Evolutionary conservation across 345 rosid genomes (phyloP).

Genomic region (Acer yangbiense): DNA sequence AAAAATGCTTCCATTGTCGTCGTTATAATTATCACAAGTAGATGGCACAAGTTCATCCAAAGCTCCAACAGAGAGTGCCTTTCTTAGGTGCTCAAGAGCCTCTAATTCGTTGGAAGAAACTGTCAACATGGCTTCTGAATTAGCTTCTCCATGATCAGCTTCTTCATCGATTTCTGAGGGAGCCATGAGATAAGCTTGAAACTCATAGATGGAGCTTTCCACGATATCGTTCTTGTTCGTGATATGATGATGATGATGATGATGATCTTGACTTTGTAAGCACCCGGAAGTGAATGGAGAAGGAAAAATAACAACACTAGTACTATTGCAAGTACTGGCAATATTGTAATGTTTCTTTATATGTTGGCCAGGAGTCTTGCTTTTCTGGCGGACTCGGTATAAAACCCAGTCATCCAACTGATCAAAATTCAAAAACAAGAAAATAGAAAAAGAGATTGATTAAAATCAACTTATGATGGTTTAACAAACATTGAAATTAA

Average conservation of each 20-base stretch:
- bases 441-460: background rate
- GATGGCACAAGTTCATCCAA: constrained; percentile 31
- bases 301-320: background rate
- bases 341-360: constrained; percentile 6
- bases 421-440: background rate
- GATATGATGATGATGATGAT: background rate
- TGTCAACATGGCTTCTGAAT: constrained; percentile 1
- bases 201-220: constrained; percentile 16
- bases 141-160: constrained; percentile 17
- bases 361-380: background rate
- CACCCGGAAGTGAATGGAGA: constrained; percentile 14
- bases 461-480: background rate
- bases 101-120: constrained; percentile 14
- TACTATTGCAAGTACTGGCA: background rate
- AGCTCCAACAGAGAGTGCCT: constrained; percentile 29
- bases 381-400: constrained; percentile 37
- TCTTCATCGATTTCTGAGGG: constrained; percentile 19
- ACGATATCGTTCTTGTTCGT: background rate
- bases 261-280: constrained; percentile 35
- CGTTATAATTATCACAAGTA: constrained; percentile 10
- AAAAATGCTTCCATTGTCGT: constrained; percentile 20
- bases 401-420: constrained; percentile 51
- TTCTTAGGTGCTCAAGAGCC: constrained; percentile 31
- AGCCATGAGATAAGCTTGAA: constrained; percentile 22
- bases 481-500: no score